A percentile compares a stretch with the other conserved stretches of the same genome.
Evolutionary conservation across 805 yeast species (phyloP).

Genomic region (Candida railenensis): DNA sequence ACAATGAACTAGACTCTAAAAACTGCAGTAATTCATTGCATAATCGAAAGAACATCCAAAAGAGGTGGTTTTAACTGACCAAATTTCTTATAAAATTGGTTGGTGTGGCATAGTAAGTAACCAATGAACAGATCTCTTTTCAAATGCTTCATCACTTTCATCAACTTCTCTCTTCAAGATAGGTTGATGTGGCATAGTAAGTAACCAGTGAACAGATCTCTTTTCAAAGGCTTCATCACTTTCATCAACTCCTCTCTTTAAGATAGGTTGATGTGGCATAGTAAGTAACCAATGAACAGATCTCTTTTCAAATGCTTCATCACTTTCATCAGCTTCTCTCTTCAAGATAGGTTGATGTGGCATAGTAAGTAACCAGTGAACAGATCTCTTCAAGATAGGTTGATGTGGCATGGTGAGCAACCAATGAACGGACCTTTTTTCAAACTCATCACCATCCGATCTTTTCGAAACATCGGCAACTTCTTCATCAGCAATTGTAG

Average conservation of each 20-base stretch:
- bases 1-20: too few relatives aligned
- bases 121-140: constrained; percentile 2
- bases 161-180: constrained; percentile 3
- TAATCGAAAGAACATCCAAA: too few relatives aligned
- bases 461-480: neutral
- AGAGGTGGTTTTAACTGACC: too few relatives aligned
- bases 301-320: neutral
- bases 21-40: too few relatives aligned
- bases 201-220: constrained; percentile 1
- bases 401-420: neutral
- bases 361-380: neutral
- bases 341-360: constrained; percentile 1
- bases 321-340: constrained; percentile 3
- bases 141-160: neutral
- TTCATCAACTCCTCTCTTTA: constrained; percentile 4
- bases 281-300: neutral
- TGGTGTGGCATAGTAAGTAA: neutral
- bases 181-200: neutral
- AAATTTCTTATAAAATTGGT: neutral
- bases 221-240: neutral
- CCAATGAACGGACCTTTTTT: constrained; percentile 3
- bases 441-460: neutral
- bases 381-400: constrained; percentile 5
- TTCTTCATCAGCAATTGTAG: constrained; percentile 2
- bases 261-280: neutral